These are phyloP conservation scores for Albugo candida DNA, from an alignment of 352 stramenopile species.

Conservation along the genomic window DNA sequence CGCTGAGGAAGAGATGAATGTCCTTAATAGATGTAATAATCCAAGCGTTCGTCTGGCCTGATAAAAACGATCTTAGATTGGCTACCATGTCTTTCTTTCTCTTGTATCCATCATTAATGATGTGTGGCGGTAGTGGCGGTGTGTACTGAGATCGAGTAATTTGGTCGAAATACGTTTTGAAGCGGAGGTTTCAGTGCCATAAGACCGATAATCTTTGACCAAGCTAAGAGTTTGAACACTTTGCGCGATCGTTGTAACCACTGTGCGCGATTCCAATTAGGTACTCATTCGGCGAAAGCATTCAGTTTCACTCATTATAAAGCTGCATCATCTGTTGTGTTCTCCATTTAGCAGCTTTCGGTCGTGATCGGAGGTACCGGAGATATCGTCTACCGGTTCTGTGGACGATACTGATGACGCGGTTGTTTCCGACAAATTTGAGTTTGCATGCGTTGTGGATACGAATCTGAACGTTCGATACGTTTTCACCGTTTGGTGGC, in stretches of 20 bases:
- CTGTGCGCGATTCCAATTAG: constrained; percentile 69
- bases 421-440: no score
- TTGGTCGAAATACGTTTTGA: background rate
- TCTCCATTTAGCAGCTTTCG: constrained; percentile 74
- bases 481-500: background rate
- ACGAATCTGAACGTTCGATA: no score
- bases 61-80: no score
- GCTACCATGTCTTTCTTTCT: no score
- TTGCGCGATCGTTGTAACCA: constrained; percentile 82
- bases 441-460: no score
- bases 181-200: constrained; percentile 11
- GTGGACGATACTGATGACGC: background rate
- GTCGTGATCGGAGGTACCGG: background rate
- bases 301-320: constrained; percentile 81
- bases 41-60: no score
- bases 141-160: background rate
- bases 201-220: constrained; percentile 90
- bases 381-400: no score
- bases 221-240: constrained; percentile 88
- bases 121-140: no score
- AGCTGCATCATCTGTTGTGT: constrained; percentile 69
- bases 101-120: no score
- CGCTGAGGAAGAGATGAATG: no score
- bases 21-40: no score
- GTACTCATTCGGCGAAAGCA: constrained; percentile 65